These are phyloP conservation scores for Biscutella laevigata DNA, from an alignment of 441 rosid genomes.

Conservation along the genomic window DNA sequence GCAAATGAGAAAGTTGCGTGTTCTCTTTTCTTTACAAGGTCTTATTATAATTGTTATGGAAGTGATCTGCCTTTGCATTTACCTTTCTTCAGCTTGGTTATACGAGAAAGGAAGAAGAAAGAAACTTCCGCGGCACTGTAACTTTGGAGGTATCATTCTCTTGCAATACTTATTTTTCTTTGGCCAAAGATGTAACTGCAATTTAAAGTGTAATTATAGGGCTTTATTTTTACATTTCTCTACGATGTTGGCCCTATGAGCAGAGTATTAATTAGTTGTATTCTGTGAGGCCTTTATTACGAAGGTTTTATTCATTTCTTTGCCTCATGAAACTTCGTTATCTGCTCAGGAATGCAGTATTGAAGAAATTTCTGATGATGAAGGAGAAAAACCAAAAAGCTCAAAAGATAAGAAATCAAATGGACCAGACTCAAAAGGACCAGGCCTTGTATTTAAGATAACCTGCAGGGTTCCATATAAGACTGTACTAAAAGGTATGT, in stretches of 20 bases:
- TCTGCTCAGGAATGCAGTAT: conserved; percentile 57
- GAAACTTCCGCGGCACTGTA: conserved; percentile 59
- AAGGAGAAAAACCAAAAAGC: conserved; percentile 51
- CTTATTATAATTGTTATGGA: not conserved
- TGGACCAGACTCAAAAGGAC: conserved; percentile 56
- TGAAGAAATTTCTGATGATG: conserved; percentile 59
- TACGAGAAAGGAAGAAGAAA: conserved; percentile 68
- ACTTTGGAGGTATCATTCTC: conserved; percentile 46
- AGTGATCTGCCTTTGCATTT: conserved; percentile 10
- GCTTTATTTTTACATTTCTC: conserved; percentile 1
- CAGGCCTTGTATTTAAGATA: conserved; percentile 47
- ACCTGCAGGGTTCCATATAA: conserved; percentile 58
- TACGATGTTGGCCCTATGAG: not conserved
- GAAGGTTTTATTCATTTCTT: too few relatives aligned
- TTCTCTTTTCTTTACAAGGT: not conserved
- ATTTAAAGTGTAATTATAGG: not conserved
- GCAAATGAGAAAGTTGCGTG: conserved; percentile 4
- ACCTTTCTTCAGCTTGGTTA: conserved; percentile 51
- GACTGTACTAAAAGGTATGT: conserved; percentile 60
- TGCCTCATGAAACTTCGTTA: conserved; percentile 12
- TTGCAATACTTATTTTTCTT: not conserved
- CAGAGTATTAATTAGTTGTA: not conserved
- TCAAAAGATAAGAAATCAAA: conserved; percentile 63
- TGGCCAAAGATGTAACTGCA: not conserved
- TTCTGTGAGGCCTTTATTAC: too few relatives aligned